Evolutionary conservation across 345 rosid species (phyloP).

Genomic region (Euphorbia tirucalli): DNA sequence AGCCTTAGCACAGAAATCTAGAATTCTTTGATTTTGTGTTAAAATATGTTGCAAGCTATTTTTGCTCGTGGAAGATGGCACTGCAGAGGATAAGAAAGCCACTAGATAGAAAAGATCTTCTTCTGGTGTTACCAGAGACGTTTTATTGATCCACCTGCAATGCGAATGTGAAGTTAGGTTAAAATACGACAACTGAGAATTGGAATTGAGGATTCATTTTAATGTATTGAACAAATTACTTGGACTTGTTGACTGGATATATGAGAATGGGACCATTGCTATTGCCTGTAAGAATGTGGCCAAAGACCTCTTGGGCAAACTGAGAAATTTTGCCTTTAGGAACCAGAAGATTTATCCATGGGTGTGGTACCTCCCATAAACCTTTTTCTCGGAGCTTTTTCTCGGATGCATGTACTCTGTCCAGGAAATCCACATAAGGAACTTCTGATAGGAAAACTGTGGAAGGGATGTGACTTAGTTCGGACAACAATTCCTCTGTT

Average conservation of each 20-base stretch:
- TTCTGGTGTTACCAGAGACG: constrained; percentile 70
- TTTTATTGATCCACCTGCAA: constrained; percentile 82
- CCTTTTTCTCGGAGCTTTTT: constrained; percentile 68
- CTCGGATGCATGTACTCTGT: constrained; percentile 75
- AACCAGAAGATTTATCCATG: constrained; percentile 87
- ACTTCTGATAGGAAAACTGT: constrained; percentile 73
- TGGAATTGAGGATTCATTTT: background rate
- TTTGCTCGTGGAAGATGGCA: constrained; percentile 58
- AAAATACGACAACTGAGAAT: background rate
- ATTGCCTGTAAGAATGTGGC: constrained; percentile 56
- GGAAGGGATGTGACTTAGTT: constrained; percentile 60
- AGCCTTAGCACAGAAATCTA: constrained; percentile 42
- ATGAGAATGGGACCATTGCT: constrained; percentile 89
- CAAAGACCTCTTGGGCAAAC: constrained; percentile 63
- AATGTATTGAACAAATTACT: constrained; percentile 36
- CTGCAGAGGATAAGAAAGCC: constrained; percentile 71
- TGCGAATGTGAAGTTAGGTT: background rate
- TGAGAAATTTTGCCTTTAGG: constrained; percentile 57
- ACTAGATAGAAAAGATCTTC: constrained; percentile 78
- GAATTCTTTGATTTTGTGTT: constrained; percentile 54
- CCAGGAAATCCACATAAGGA: constrained; percentile 71
- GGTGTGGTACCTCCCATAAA: constrained; percentile 94
- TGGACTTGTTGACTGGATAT: constrained; percentile 79
- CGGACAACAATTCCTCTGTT: constrained; percentile 52
- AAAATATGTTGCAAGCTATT: constrained; percentile 55